These are phyloP conservation scores for Gloeostereum incarnatum DNA, from an alignment of 768 basidiomycete species.

Conservation along the genomic window DNA sequence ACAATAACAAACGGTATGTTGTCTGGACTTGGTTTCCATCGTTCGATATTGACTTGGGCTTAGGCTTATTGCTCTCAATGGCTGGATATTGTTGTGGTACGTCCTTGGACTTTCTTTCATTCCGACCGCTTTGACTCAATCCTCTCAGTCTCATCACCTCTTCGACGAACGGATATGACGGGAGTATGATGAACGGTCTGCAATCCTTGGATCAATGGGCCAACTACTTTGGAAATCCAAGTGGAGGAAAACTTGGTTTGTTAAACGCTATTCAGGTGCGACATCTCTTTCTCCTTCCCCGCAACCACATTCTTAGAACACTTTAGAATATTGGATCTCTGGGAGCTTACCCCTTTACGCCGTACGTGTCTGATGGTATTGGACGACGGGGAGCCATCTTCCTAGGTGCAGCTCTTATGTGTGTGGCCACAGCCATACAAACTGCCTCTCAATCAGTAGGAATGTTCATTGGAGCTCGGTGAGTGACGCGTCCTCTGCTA, in stretches of 20 bases:
- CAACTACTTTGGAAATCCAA: conserved; percentile 31
- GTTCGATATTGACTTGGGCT: background rate
- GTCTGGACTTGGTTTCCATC: background rate
- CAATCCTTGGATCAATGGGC: conserved; percentile 42
- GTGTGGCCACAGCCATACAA: conserved; percentile 33
- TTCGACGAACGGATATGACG: conserved; percentile 42
- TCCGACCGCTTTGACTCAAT: too few relatives aligned
- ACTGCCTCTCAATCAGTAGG: conserved; percentile 19
- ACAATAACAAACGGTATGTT: conserved; percentile 60
- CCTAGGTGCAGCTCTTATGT: conserved; percentile 35
- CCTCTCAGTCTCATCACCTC: conserved; percentile 38
- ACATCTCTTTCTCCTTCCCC: background rate
- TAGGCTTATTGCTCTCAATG: conserved; percentile 55
- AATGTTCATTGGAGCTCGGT: conserved; percentile 33
- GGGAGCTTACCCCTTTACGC: conserved; percentile 39
- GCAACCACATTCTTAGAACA: background rate
- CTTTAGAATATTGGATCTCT: conserved; percentile 39
- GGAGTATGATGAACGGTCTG: conserved; percentile 45
- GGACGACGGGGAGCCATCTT: conserved; percentile 34
- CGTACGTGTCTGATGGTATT: conserved; percentile 31
- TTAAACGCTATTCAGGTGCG: conserved; percentile 37
- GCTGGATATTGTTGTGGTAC: conserved; percentile 65
- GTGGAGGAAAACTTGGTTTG: conserved; percentile 30
- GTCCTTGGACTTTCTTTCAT: too few relatives aligned
- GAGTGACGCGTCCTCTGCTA: conserved; percentile 13